Evolutionary conservation across 139 green algal species (phyloP).

Genomic region (Chlamydomonas applanata): DNA sequence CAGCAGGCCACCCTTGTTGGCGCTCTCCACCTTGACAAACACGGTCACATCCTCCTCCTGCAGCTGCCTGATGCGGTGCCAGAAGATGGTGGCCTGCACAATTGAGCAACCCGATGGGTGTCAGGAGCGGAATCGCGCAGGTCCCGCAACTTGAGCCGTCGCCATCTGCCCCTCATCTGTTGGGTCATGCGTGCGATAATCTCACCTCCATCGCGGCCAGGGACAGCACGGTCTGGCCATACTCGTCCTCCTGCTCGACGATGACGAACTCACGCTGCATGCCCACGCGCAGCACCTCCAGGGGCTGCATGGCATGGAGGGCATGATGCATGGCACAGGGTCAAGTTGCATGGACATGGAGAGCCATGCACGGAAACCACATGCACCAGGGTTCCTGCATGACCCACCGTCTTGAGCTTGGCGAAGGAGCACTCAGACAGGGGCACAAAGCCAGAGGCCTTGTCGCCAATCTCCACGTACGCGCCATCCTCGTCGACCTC

Average conservation of each 20-base stretch:
- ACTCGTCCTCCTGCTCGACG: slow-evolving; percentile 68
- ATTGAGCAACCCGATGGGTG: not conserved
- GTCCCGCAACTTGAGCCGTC: not conserved
- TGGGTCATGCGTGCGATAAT: too few relatives aligned
- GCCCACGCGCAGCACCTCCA: slow-evolving; percentile 66
- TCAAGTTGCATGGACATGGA: not conserved
- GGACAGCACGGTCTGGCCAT: slow-evolving; percentile 75
- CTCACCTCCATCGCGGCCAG: slow-evolving; percentile 77
- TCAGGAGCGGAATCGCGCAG: too few relatives aligned
- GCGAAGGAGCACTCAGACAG: slow-evolving; percentile 73
- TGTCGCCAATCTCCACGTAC: slow-evolving; percentile 92
- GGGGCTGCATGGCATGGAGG: slow-evolving; percentile 37
- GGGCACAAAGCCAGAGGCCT: slow-evolving; percentile 84
- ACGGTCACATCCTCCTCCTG: slow-evolving; percentile 85
- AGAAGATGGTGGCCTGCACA: slow-evolving; percentile 53
- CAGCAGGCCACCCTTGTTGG: slow-evolving; percentile 81
- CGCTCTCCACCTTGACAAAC: slow-evolving; percentile 59
- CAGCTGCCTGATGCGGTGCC: slow-evolving; percentile 71
- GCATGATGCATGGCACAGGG: not conserved
- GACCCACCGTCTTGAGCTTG: slow-evolving; percentile 49
- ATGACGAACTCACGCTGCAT: slow-evolving; percentile 86
- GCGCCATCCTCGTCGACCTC: slow-evolving; percentile 82
- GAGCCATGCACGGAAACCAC: not conserved
- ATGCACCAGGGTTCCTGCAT: not conserved
- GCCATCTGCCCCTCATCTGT: not conserved